phyloP scores from a whole-genome alignment of 2,329 filamentous ascomycete species.

The Dactylellina drechsleri region DNA sequence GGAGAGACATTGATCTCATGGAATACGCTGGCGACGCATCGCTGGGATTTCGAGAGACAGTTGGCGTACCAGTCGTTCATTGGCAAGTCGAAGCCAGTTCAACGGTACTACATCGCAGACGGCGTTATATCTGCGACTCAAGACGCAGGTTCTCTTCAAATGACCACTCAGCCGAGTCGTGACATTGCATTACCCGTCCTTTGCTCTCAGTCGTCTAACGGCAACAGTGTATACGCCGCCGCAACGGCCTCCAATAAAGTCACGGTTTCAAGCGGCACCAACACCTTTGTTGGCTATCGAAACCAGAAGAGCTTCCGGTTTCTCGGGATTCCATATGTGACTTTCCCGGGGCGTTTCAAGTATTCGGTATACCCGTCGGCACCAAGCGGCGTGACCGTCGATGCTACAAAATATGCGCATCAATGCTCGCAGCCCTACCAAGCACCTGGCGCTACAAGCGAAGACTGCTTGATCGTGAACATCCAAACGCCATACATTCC shows the following conservation, averaged over 20 bases:
- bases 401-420: conserved; percentile 64
- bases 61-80: conserved; percentile 65
- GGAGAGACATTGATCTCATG: conserved; percentile 65
- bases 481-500: conserved; percentile 65
- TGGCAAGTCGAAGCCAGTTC: conserved; percentile 60
- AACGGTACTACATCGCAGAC: conserved; percentile 63
- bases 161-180: conserved; percentile 58
- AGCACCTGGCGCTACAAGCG: conserved; percentile 59
- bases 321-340: conserved; percentile 66
- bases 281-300: conserved; percentile 66
- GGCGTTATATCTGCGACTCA: conserved; percentile 62
- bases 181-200: conserved; percentile 64
- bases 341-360: conserved; percentile 64
- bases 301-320: conserved; percentile 68
- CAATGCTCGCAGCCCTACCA: conserved; percentile 63
- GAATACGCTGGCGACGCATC: conserved; percentile 62
- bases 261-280: conserved; percentile 60
- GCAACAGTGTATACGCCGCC: conserved; percentile 57
- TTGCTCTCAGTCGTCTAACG: conserved; percentile 64
- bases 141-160: conserved; percentile 60
- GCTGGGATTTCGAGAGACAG: conserved; percentile 64
- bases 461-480: conserved; percentile 66
- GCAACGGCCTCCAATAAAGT: conserved; percentile 60
- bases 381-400: conserved; percentile 63
- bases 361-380: conserved; percentile 64